Conservation (phyloP, 1,284 basidiomycete genomes). For the Cutaneotrichosporon dermatis region DNA sequence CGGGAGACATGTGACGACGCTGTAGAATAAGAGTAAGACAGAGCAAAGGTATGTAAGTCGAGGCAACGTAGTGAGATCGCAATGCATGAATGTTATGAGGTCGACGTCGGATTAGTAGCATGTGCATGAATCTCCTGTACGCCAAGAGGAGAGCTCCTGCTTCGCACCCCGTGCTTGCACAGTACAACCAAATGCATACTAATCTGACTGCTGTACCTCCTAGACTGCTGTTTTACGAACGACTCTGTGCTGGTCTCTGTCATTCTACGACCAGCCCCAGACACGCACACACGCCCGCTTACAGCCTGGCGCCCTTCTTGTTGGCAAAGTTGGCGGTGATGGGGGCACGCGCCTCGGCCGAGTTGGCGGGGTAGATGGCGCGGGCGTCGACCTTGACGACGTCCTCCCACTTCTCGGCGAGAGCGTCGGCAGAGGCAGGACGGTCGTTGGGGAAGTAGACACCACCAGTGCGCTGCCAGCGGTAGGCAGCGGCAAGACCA, state of each 20-base stretch:
- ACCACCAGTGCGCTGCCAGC: constrained; percentile 87
- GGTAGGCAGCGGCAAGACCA: constrained; percentile 85
- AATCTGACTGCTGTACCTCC: background rate
- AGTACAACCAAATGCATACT: background rate
- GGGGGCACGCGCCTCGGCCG: constrained; percentile 68
- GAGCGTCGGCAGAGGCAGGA: constrained; percentile 69
- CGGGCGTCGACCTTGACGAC: constrained; percentile 80
- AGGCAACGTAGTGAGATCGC: no score
- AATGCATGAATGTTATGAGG: no score
- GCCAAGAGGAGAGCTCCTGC: no score
- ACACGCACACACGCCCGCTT: background rate
- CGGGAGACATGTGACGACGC: no score
- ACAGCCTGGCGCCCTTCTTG: constrained; percentile 8
- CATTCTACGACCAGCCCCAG: background rate
- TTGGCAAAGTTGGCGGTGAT: constrained; percentile 79
- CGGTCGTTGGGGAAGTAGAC: constrained; percentile 68
- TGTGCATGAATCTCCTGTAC: no score
- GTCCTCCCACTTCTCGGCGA: constrained; percentile 69
- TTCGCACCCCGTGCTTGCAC: no score
- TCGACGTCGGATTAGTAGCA: no score
- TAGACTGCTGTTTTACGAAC: background rate
- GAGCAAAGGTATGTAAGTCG: no score
- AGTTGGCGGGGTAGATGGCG: constrained; percentile 68
- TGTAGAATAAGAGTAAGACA: no score
- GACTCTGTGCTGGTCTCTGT: background rate